A percentile compares a stretch with the other conserved stretches of the same genome.
Conservation (phyloP, 2,329 filamentous ascomycete species). For the Stagonosporopsis rhizophila region DNA sequence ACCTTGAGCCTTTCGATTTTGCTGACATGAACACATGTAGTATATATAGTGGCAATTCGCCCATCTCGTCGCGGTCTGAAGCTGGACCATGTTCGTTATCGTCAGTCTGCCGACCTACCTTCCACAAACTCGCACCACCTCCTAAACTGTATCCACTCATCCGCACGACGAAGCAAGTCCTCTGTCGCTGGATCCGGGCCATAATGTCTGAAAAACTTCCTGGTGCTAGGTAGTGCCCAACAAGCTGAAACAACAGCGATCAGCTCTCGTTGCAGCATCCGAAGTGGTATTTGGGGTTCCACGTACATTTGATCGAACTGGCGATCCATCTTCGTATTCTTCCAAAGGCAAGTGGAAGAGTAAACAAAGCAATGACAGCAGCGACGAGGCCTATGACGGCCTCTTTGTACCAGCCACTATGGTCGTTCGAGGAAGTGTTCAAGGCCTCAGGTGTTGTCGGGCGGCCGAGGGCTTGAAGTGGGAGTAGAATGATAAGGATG, state of each 20-base stretch:
- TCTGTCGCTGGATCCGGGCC: not conserved
- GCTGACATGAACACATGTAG: not conserved
- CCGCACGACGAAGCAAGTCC: not conserved
- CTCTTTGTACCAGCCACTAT: not conserved
- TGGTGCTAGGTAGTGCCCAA: too few relatives aligned
- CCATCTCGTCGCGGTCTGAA: too few relatives aligned
- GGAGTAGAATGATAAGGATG: not conserved
- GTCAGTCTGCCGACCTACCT: not conserved
- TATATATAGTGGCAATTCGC: not conserved
- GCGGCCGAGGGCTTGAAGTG: not conserved
- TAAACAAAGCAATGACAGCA: not conserved
- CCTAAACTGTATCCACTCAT: not conserved
- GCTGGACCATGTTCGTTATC: not conserved
- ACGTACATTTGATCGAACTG: not conserved
- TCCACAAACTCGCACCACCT: not conserved
- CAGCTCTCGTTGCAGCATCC: not conserved
- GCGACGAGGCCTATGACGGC: not conserved
- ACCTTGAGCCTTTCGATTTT: not conserved
- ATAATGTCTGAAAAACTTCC: too few relatives aligned
- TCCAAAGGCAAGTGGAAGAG: not conserved
- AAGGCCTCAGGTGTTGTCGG: not conserved
- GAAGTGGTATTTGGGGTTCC: too few relatives aligned
- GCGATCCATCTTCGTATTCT: not conserved
- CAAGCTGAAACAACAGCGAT: not conserved
- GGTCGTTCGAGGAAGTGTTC: not conserved